Base-by-base conservation (phyloP, 2,329 filamentous ascomycete genomes). In the Myriosclerotinia duriaeana region DNA sequence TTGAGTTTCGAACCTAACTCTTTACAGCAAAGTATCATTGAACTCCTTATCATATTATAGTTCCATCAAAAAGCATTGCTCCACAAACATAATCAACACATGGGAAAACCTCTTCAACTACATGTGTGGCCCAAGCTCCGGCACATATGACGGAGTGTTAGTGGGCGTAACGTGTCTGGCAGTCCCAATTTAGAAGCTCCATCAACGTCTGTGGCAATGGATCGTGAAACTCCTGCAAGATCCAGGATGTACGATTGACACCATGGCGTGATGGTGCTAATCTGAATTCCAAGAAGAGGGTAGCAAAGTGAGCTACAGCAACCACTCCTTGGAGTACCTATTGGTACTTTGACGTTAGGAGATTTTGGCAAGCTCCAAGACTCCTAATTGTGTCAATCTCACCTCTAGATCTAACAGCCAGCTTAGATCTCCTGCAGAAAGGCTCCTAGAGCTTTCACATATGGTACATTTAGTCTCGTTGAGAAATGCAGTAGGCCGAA, bases 331-430 rank as follows among this genome's bases (percentile, higher is more conserved):
- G 56, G 56, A 59, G 55, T 59, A 59, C 22, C 42, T n/a, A 48
- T 48, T 48, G 56, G 30, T 59, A 48, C 6, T 6, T 59, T 9
- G 56, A 22, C 26, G 22, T 59, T 59, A 59, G 42, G 56, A 48
- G 42, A 59, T 36, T 59, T 59, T 59, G 48, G 56, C 56, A 59
- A 48, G 42, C 56, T 59, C 56, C 56, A 34, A 26, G 14, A 59
- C 36, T 59, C 26, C 11, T 11, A 48, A 59, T 59, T 34, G 26
- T 22, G 26, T 42, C 17, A 36, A 48, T 48, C 56, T 59, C 20
- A 36, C 7, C 42, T 59, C 42, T 42, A 59, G 40, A 59, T 48
- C 30, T 30, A 46, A 36, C 26, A 22, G 42, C 20, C 15, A 59
- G 48, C 30, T 36, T 2, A 48, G 42, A 48, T 36, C 20, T 36